Base-by-base conservation (phyloP, 192 early-diverging fungal species). In the Entomortierella beljakovae region DNA sequence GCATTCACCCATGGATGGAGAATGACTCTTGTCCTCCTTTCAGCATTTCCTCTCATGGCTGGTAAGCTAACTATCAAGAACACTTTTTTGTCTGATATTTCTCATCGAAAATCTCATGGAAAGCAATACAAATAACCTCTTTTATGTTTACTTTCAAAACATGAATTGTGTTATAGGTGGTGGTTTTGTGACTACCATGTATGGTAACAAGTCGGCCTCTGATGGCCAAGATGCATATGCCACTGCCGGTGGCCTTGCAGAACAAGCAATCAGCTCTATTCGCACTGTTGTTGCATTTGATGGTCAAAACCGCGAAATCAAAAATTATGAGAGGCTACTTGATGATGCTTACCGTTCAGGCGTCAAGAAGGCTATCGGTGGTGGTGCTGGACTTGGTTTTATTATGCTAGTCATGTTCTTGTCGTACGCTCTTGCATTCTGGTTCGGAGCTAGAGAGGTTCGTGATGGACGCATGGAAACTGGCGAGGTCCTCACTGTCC, bases 271-370 rank as follows among this genome's bases (percentile, higher is more conserved):
- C 35, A 80, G 90, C 28, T 86, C 89, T 25, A 93, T 97, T 51
- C 89, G 94, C 48, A 99, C 96, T n/a, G 93, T 99, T 23, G 88
- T 87, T 52, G 87, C 96, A 9, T 97, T 99, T 81, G 89, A 89
- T 65, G 90, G 88, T 6, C 88, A 96, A 82, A 80, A 89, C 29
- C 90, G 92, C 51, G 93, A 93, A 62, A 35, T 82, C 52, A 71
- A 33, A 81, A 87, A 84, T 54, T 75, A 61, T 33, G 80, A 29
- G 4, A 23, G 13, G 7, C 32, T 61, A n/a, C 83, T 96, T 2
- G 83, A 82, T 15, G 70, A 80, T 15, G 96, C 94, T 31, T 88
- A 88, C 56, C 63, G 71, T 3, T 68, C 76, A 38, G 95, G 91
- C 38, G 82, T 93, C 61, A 87, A 83, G 50, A 92, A 90, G 59